A percentile compares a stretch with the other conserved stretches of the same genome.
Conservation (phyloP, 768 basidiomycete species). For the Trametes maxima region DNA sequence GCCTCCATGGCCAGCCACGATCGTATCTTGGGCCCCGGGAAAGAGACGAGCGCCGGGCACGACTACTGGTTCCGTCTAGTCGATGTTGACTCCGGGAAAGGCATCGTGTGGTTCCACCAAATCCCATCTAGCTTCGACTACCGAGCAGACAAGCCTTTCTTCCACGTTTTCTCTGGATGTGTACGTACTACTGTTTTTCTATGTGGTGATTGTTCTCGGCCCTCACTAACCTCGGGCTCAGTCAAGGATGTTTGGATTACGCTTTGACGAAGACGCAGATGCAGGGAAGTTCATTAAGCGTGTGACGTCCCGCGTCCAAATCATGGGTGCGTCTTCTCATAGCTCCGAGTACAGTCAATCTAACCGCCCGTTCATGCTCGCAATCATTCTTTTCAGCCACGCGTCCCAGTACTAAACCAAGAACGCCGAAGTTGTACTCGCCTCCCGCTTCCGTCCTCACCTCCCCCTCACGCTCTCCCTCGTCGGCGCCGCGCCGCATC, state of each 20-base stretch:
- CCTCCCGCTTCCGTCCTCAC: background rate
- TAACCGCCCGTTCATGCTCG: background rate
- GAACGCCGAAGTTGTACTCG: background rate
- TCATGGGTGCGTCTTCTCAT: conserved; percentile 34
- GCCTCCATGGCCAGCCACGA: conserved; percentile 20
- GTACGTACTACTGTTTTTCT: conserved; percentile 53
- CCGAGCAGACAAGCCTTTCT: conserved; percentile 85
- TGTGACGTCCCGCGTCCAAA: conserved; percentile 53
- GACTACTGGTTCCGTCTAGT: conserved; percentile 67
- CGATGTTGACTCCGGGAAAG: conserved; percentile 56
- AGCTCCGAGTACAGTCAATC: background rate
- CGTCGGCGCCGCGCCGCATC: conserved; percentile 23
- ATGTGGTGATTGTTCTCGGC: background rate
- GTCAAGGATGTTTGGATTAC: conserved; percentile 54
- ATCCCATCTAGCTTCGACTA: conserved; percentile 67
- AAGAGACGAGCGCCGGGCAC: conserved; percentile 32
- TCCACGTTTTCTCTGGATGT: conserved; percentile 86
- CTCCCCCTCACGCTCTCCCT: background rate
- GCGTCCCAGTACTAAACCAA: conserved; percentile 1
- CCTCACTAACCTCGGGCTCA: conserved; percentile 16
- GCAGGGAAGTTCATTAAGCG: conserved; percentile 63
- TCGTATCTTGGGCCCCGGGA: conserved; percentile 24
- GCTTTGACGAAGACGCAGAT: conserved; percentile 62
- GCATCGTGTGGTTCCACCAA: conserved; percentile 66
- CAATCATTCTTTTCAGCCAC: conserved; percentile 6